Base-by-base conservation (phyloP, 176 grass and related monocot species). In the Oryza nivara region DNA sequence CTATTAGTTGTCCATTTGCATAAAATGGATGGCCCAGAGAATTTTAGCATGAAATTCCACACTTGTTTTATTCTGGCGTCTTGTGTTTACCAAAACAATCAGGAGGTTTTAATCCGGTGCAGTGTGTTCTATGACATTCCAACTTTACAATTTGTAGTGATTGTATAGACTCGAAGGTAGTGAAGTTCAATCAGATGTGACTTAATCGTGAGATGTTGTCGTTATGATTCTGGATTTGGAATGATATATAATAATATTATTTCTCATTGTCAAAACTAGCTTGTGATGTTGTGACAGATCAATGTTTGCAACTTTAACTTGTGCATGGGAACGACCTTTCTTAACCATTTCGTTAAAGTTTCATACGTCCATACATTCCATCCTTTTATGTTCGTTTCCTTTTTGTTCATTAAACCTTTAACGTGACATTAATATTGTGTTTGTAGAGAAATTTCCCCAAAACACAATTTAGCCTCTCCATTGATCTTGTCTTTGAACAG, bases 261-360 rank as follows among this genome's bases (percentile, higher is more conserved):
- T 73, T 16, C 41, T 82, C 72, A 45, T 63, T 19, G 15, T 72
- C 35, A 28, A 44, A 9, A 28, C 20, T 70, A 81, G 67, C 38
- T 35, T 70, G 19, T 58, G 56, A 32, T 41, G 25, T 36, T 63
- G 45, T 22, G 6, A 44, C 60, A 60, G 49, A 54, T 56, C 32
- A 73, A 67, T 45, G 61, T 23, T 32, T 82, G 64, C 10, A n/a
- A 30, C 36, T 45, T 80, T 67, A 64, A 58, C 51, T 73, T 46
- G 16, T 63, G 52, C 15, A 32, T 30, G 22, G 51, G 16, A 20
- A 44, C 68, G 17, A 70, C 22, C 9, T 72, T 17, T 28, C 40
- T 52, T 38, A 23, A 51, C 11, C 7, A n/a, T 70, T 70, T 20
- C 2, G 0, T 51, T 35, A 26, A 25, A n/a, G 51, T 70, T 20